Percentiles rank a stretch among this genome's conserved stretches.
phyloP scores from a whole-genome alignment of 2,329 filamentous ascomycete species.

The Stemphylium beticola region DNA sequence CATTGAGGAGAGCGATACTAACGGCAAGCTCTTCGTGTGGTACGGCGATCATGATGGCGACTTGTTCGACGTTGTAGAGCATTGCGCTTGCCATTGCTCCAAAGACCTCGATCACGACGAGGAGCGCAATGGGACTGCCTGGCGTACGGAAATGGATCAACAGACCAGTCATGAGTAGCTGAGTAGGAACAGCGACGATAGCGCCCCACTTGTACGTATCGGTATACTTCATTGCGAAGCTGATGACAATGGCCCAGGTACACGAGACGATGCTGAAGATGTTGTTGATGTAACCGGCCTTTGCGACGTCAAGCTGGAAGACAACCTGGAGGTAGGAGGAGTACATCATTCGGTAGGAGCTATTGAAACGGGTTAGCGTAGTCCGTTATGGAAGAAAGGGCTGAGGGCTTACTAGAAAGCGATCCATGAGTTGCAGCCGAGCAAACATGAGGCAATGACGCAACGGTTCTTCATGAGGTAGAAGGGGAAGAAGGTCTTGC shows the following conservation, averaged over 20 bases:
- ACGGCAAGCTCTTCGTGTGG: constrained; percentile 26
- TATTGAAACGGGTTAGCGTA: background rate
- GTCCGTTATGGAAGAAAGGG: background rate
- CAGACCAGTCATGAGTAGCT: constrained; percentile 32
- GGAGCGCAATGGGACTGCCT: constrained; percentile 26
- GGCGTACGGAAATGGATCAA: constrained; percentile 38
- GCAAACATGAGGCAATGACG: constrained; percentile 58
- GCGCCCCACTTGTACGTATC: constrained; percentile 34
- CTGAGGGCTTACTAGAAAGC: constrained; percentile 27
- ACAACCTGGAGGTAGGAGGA: constrained; percentile 50
- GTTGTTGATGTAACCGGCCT: constrained; percentile 29
- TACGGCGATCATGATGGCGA: constrained; percentile 29
- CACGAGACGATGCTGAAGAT: constrained; percentile 32
- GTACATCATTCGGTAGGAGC: constrained; percentile 42
- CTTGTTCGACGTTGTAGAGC: constrained; percentile 25
- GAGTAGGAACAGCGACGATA: constrained; percentile 28
- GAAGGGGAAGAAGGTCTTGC: constrained; percentile 52
- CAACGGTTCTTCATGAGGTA: constrained; percentile 56
- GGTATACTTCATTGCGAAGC: constrained; percentile 25
- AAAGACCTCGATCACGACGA: constrained; percentile 39
- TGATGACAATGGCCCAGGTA: constrained; percentile 24
- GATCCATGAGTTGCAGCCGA: constrained; percentile 28
- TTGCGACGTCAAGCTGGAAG: constrained; percentile 21
- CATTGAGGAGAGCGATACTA: constrained; percentile 55
- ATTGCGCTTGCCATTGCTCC: constrained; percentile 29